Evolutionary conservation across 2,329 filamentous ascomycete genomes (phyloP), one percentile per base, ranked within the genome.

Genomic region (Penicillium psychrosexuale): DNA sequence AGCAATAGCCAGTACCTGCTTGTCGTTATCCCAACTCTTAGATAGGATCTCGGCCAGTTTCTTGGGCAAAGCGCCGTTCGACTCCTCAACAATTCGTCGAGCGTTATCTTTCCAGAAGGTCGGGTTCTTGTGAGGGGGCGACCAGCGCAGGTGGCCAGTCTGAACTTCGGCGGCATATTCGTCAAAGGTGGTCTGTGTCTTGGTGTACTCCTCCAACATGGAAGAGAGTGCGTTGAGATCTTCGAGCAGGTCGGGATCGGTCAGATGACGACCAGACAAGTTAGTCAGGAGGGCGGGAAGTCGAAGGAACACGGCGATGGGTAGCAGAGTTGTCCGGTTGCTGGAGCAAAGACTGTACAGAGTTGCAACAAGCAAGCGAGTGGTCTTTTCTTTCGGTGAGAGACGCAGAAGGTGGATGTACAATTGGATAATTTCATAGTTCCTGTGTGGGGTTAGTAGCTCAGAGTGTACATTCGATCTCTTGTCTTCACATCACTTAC

Each of bases 321-420:
- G 92, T 53, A 97, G 86, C 43, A 88, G 78, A 22, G 78, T 81
- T 33, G 72, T 87, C 75, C 71, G 89, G 82, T 82, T 89, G 78
- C 77, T 84, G 74, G 80, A 90, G 36, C 97, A 84, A 42, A 99
- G 85, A 75, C 96, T 97, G 71, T 88, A 84, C 38, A 99, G 83
- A 8, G 93, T 97, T 9, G 91, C 91, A 42, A 97, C 82, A 43
- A 97, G 84, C 51, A 99, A 82, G 30, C 94, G 87, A 0, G 93
- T 97, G 1, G 93, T 97, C 81, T 99, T 99, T 73, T 97, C 94
- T 75, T 99, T 99, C 42, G 93, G 92, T 2, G 94, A 97, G 39
- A 96, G 80, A 51, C 91, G 88, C 52, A 99, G 81, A 36, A 99
- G 86, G 62, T 95, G 89, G n/a, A 90, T 91, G 73, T 96, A 97